Evolutionary conservation across 1,284 basidiomycete genomes (phyloP).

Genomic region (Malassezia restricta): DNA sequence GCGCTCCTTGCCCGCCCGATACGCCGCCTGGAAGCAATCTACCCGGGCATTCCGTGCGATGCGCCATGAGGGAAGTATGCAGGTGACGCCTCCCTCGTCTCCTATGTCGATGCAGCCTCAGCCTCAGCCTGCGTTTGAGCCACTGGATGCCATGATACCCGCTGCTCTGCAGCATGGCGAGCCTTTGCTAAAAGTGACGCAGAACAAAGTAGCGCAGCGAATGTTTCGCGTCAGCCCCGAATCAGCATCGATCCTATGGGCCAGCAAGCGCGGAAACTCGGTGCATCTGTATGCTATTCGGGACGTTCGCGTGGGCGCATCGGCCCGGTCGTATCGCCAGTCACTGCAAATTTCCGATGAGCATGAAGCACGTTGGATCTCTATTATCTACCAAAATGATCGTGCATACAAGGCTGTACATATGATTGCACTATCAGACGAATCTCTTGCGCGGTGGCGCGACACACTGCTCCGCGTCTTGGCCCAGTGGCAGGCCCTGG

Average conservation of each 20-base stretch:
- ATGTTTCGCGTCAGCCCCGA: conserved; percentile 65
- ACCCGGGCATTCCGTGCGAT: conserved; percentile 2
- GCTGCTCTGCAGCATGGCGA: conserved; percentile 25
- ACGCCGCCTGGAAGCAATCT: conserved; percentile 8
- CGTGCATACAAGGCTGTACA: conserved; percentile 83
- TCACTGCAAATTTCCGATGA: conserved; percentile 55
- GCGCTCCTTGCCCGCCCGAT: not conserved
- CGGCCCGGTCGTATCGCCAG: conserved; percentile 65
- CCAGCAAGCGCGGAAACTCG: conserved; percentile 58
- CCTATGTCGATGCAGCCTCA: not conserved
- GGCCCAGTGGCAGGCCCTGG: conserved; percentile 27
- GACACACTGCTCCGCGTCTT: conserved; percentile 49
- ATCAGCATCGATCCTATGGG: conserved; percentile 69
- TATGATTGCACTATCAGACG: conserved; percentile 63
- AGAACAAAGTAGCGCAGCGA: conserved; percentile 65
- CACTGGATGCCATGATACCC: conserved; percentile 14
- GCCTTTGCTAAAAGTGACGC: conserved; percentile 73
- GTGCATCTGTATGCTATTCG: conserved; percentile 83
- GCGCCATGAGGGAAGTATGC: not conserved
- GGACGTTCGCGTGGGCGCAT: conserved; percentile 68
- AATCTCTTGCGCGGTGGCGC: conserved; percentile 55
- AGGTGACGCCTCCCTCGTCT: not conserved
- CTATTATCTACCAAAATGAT: conserved; percentile 63
- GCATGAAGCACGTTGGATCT: conserved; percentile 56
- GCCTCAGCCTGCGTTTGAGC: not conserved